A percentile compares a stretch with the other conserved stretches of the same genome.
phyloP scores from a whole-genome alignment of 129 eudicot species.

The Sambucus nigra region DNA sequence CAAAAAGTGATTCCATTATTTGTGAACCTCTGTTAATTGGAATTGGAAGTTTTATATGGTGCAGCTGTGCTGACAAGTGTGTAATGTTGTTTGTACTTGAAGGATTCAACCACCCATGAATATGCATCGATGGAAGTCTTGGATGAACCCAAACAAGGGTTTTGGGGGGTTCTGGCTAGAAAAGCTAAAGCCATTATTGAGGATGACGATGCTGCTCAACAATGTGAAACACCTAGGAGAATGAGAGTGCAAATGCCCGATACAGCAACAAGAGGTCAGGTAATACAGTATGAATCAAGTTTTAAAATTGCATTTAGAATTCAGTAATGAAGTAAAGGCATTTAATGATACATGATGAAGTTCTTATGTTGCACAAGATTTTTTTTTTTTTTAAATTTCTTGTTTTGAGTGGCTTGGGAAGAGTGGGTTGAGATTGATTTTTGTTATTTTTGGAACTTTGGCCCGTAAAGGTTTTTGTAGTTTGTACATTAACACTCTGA shows the following conservation, averaged over 20 bases:
- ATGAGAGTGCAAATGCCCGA: conserved; percentile 33
- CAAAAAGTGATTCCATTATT: not conserved
- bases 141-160: conserved; percentile 48
- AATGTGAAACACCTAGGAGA: conserved; percentile 35
- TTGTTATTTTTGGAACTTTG: too few relatives aligned
- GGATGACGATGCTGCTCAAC: conserved; percentile 52
- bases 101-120: conserved; percentile 45
- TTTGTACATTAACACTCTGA: too few relatives aligned
- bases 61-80: not conserved
- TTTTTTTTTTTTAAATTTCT: too few relatives aligned
- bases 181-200: conserved; percentile 80
- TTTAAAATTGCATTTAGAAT: not conserved
- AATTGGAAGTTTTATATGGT: not conserved
- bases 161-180: conserved; percentile 85
- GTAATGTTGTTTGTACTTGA: conserved; percentile 14
- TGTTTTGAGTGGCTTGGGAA: too few relatives aligned
- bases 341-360: too few relatives aligned
- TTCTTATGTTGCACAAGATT: too few relatives aligned
- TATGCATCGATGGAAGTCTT: conserved; percentile 31
- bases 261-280: conserved; percentile 44
- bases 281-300: conserved; percentile 12
- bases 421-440: too few relatives aligned
- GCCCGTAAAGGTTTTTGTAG: too few relatives aligned
- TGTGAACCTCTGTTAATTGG: not conserved
- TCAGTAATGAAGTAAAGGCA: too few relatives aligned